Evolutionary conservation across 164 flowering plant genomes (phyloP).

Genomic region (Stephania japonica): DNA sequence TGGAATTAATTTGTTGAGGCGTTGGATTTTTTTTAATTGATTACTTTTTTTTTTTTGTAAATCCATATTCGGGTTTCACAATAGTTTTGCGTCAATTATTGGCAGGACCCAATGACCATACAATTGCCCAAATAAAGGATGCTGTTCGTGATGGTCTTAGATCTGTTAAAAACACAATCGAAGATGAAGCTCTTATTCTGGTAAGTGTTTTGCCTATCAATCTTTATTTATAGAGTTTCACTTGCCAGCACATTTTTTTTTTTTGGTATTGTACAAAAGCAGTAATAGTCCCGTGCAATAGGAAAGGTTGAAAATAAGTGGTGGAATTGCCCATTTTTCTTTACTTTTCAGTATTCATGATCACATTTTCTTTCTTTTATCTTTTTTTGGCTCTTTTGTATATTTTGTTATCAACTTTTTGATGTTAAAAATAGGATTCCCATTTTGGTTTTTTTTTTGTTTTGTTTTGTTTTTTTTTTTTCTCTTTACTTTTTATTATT

Average conservation of each 20-base stretch:
- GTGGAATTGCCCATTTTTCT: too few species aligned
- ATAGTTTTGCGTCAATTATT: slow-evolving; percentile 6
- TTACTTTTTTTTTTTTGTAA: background rate
- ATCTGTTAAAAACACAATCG: slow-evolving; percentile 92
- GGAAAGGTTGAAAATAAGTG: too few species aligned
- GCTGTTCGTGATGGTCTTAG: slow-evolving; percentile 97
- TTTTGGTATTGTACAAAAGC: too few species aligned
- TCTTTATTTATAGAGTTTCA: background rate
- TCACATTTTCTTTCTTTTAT: too few species aligned
- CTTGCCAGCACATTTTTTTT: background rate
- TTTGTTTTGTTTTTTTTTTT: too few species aligned
- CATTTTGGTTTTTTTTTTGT: too few species aligned
- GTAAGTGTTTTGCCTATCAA: slow-evolving; percentile 29
- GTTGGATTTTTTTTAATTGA: background rate
- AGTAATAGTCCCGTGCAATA: too few species aligned
- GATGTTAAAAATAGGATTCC: too few species aligned
- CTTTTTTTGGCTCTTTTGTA: too few species aligned
- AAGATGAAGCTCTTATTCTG: slow-evolving; percentile 81
- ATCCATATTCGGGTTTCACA: background rate
- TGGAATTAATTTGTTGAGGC: background rate
- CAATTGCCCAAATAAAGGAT: slow-evolving; percentile 97
- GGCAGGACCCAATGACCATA: slow-evolving; percentile 95
- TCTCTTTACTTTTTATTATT: too few species aligned
- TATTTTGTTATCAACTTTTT: too few species aligned
- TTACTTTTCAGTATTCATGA: too few species aligned